Conservation (phyloP, 192 early-diverging fungal species). For the Backusella circina region DNA sequence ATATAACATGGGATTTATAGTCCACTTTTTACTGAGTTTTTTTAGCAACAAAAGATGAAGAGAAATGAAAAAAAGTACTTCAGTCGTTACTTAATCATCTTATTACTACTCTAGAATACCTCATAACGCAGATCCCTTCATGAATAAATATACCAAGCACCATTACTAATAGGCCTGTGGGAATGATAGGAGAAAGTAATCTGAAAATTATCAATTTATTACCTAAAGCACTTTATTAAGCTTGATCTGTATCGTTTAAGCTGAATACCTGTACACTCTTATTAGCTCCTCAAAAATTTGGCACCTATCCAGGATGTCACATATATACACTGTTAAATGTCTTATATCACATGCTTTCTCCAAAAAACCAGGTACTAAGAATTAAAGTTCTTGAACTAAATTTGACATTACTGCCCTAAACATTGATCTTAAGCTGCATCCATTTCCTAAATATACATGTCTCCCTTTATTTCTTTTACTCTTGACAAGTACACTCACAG, state of each 20-base stretch:
- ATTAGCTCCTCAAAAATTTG: neutral
- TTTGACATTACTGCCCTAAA: constrained; percentile 1
- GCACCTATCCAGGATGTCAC: neutral
- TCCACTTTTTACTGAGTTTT: neutral
- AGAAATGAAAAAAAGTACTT: neutral
- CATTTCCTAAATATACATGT: neutral
- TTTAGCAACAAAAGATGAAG: neutral
- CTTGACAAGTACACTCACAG: neutral
- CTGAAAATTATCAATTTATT: neutral
- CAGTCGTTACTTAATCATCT: neutral
- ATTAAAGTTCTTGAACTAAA: neutral
- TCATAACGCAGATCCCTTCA: neutral
- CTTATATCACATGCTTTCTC: neutral
- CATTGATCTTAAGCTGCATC: neutral
- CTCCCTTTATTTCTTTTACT: neutral
- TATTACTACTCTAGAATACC: neutral
- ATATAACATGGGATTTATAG: neutral
- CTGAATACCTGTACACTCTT: neutral
- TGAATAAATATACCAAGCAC: neutral
- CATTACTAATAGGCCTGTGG: neutral
- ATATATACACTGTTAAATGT: neutral
- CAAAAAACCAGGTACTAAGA: neutral
- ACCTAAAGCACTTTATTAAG: neutral
- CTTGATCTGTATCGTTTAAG: neutral
- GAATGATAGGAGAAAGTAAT: neutral